Percentiles rank a stretch among this genome's conserved stretches.
Conservation (phyloP, 495 filamentous ascomycete species). For the Amniculicola lignicola region DNA sequence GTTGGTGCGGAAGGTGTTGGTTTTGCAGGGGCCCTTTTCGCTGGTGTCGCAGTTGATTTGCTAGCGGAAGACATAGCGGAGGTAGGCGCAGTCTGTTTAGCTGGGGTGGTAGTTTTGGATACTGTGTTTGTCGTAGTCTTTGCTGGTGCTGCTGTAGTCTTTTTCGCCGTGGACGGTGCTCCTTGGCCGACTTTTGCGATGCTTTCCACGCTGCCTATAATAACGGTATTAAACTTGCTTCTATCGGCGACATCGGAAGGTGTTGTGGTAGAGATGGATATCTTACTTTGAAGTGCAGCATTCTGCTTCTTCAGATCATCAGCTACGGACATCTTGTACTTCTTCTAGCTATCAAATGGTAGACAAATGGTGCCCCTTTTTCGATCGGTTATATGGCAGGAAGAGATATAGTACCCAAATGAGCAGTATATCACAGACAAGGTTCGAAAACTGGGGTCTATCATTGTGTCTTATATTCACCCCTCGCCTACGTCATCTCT, state of each 20-base stretch:
- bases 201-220: constrained; percentile 12
- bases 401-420: no score
- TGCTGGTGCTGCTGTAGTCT: constrained; percentile 6
- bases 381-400: no score
- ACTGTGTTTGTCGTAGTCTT: constrained; percentile 15
- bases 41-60: constrained; percentile 1
- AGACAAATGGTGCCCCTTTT: no score
- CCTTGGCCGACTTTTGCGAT: constrained; percentile 12
- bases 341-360: no score
- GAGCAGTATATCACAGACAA: no score
- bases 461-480: no score
- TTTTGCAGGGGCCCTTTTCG: constrained; percentile 9
- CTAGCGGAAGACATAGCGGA: constrained; percentile 4
- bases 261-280: background rate
- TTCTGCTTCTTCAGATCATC: constrained; percentile 32
- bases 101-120: constrained; percentile 11
- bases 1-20: background rate
- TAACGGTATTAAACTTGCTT: background rate
- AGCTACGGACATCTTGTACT: constrained; percentile 24
- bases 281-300: constrained; percentile 30
- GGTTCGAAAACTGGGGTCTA: no score
- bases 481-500: no score
- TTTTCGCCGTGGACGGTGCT: constrained; percentile 16
- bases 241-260: no score
- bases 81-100: constrained; percentile 11